Evolutionary conservation across 2,329 filamentous ascomycete genomes (phyloP).

Genomic region (Mariannaea sp.): DNA sequence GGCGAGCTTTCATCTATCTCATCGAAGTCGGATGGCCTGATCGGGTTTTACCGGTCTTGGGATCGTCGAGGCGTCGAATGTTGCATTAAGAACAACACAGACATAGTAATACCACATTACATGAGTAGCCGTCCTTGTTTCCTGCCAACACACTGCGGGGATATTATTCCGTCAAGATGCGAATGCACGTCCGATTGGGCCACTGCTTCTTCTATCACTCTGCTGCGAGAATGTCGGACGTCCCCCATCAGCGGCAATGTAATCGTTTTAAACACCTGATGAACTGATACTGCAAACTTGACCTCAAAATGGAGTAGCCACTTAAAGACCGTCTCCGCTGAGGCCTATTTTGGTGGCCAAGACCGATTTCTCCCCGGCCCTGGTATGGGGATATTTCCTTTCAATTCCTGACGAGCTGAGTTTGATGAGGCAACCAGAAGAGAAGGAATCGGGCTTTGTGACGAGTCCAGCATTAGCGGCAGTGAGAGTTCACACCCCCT

Average conservation of each 20-base stretch:
- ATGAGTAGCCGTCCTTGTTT: constrained; percentile 8
- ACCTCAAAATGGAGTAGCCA: neutral
- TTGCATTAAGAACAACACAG: constrained; percentile 11
- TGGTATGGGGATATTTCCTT: neutral
- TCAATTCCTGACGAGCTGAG: constrained; percentile 19
- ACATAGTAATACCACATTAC: constrained; percentile 3
- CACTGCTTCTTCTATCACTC: constrained; percentile 7
- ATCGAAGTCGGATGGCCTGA: constrained; percentile 17
- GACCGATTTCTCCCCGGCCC: neutral
- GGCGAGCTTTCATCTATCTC: constrained; percentile 2
- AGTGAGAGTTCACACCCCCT: constrained; percentile 7
- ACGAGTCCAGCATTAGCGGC: constrained; percentile 17
- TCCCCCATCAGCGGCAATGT: neutral
- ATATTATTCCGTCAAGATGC: neutral
- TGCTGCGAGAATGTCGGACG: constrained; percentile 1
- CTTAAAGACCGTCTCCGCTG: neutral
- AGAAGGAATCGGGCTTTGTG: constrained; percentile 24
- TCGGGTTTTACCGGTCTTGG: constrained; percentile 4
- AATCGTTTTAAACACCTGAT: neutral
- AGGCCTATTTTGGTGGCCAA: neutral
- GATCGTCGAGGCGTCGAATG: constrained; percentile 5
- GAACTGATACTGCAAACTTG: neutral
- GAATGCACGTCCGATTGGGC: constrained; percentile 1
- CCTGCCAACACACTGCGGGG: constrained; percentile 5
- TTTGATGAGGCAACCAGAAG: constrained; percentile 15